Evolutionary conservation across 2,329 filamentous ascomycete species (phyloP).

Genomic region (Clonostachys sp.): DNA sequence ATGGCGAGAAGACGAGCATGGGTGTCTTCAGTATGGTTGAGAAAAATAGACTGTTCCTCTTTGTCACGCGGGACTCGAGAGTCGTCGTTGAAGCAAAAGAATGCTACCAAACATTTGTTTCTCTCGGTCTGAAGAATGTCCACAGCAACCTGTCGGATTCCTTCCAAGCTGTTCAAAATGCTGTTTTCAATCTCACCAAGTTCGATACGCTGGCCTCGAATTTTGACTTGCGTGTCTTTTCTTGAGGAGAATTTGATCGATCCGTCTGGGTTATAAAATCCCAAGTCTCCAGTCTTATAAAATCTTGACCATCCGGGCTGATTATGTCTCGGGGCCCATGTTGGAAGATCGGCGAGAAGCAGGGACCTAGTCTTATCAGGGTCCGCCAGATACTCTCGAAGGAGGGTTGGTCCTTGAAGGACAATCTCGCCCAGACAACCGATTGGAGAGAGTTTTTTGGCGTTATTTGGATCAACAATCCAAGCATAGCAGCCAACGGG

Average conservation of each 20-base stretch:
- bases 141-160: background rate
- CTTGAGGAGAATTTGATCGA: slow-evolving; percentile 28
- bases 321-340: background rate
- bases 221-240: slow-evolving; percentile 54
- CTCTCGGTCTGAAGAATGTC: slow-evolving; percentile 1
- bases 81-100: background rate
- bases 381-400: slow-evolving; percentile 44
- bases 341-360: slow-evolving; percentile 30
- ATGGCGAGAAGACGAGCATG: background rate
- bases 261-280: slow-evolving; percentile 27
- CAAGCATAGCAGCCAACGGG: slow-evolving; percentile 8
- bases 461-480: slow-evolving; percentile 16
- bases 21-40: background rate
- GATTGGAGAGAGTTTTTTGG: slow-evolving; percentile 16
- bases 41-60: slow-evolving; percentile 1
- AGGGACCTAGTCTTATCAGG: slow-evolving; percentile 40
- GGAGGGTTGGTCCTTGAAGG: slow-evolving; percentile 23
- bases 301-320: slow-evolving; percentile 8
- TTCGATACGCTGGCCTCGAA: slow-evolving; percentile 47
- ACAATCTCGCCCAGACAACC: slow-evolving; percentile 25
- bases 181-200: slow-evolving; percentile 14
- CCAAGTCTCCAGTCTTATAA: slow-evolving; percentile 43
- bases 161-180: background rate
- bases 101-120: background rate
- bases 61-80: background rate